Evolutionary conservation across 805 yeast genomes (phyloP).

Genomic region (Wickerhamomyces silvicola): DNA sequence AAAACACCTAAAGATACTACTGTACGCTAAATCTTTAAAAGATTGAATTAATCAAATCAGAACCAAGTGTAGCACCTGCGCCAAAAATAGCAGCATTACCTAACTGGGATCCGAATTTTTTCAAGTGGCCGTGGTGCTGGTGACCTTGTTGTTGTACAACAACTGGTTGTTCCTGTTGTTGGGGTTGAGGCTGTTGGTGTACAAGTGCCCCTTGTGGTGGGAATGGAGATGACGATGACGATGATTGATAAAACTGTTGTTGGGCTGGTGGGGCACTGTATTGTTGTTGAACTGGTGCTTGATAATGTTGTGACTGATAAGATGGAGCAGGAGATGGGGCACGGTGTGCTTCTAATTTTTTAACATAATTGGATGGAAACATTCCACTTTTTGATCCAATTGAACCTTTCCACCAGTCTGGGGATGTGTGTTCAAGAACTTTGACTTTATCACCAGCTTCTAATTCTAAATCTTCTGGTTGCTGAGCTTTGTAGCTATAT

Average conservation of each 20-base stretch:
- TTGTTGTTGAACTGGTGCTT: conserved; percentile 8
- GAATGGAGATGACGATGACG: too few relatives aligned
- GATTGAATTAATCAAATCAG: conserved; percentile 70
- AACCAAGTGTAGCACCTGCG: conserved; percentile 93
- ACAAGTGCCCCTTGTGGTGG: conserved; percentile 1
- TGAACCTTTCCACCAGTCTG: conserved; percentile 90
- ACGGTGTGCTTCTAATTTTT: conserved; percentile 16
- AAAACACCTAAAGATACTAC: background rate
- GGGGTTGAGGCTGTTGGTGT: conserved; percentile 11
- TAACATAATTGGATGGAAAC: conserved; percentile 87
- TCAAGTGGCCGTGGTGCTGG: conserved; percentile 31
- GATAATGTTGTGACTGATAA: conserved; percentile 9
- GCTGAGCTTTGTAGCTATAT: conserved; percentile 70
- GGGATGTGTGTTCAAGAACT: conserved; percentile 65
- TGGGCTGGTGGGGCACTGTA: conserved; percentile 6
- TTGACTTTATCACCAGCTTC: conserved; percentile 61
- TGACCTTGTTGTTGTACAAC: conserved; percentile 20
- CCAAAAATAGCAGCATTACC: conserved; percentile 95
- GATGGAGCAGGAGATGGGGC: conserved; percentile 9
- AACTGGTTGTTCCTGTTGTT: conserved; percentile 17
- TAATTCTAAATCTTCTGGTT: conserved; percentile 66
- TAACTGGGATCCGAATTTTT: conserved; percentile 69
- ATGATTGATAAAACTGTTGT: conserved; percentile 12
- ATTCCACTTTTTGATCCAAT: conserved; percentile 60
- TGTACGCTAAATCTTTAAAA: conserved; percentile 30